phyloP scores from a whole-genome alignment of 495 filamentous ascomycete species.

The Aspergillus campestris region DNA sequence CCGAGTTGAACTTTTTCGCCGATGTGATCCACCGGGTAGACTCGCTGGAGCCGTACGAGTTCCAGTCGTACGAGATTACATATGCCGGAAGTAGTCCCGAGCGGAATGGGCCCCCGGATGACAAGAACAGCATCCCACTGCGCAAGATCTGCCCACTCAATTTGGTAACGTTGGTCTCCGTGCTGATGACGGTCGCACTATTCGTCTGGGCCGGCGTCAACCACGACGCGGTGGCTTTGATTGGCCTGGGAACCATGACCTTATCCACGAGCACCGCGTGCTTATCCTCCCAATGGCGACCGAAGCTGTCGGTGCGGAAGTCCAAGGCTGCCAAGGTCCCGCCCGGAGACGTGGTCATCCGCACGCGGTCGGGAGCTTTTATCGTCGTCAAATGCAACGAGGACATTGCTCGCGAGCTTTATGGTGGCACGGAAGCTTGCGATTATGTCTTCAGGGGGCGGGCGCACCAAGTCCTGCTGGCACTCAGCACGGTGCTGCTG shows the following conservation, averaged over 20 bases:
- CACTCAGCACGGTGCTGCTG: constrained; percentile 47
- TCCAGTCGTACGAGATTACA: background rate
- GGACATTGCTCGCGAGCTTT: constrained; percentile 54
- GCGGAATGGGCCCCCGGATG: background rate
- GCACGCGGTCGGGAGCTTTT: constrained; percentile 54
- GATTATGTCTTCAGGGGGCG: constrained; percentile 34
- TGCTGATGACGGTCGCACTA: constrained; percentile 36
- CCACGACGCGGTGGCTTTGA: constrained; percentile 38
- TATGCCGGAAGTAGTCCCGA: background rate
- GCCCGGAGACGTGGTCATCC: constrained; percentile 51
- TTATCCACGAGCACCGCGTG: constrained; percentile 8
- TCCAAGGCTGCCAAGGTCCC: constrained; percentile 40
- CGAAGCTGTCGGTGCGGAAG: constrained; percentile 42
- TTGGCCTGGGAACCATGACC: constrained; percentile 16
- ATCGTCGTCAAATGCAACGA: constrained; percentile 53
- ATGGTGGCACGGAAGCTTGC: constrained; percentile 51
- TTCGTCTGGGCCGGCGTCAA: constrained; percentile 32
- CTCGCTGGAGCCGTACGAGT: constrained; percentile 20
- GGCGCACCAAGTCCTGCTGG: constrained; percentile 44
- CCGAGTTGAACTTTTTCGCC: constrained; percentile 50
- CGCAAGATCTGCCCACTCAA: constrained; percentile 42
- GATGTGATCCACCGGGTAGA: constrained; percentile 50
- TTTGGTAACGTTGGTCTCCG: constrained; percentile 41
- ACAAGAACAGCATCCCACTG: constrained; percentile 26
- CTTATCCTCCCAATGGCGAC: constrained; percentile 35